Evolutionary conservation across 2,329 filamentous ascomycete genomes (phyloP), one percentile per base, ranked within the genome.

Genomic region (Neonectria coccinea): DNA sequence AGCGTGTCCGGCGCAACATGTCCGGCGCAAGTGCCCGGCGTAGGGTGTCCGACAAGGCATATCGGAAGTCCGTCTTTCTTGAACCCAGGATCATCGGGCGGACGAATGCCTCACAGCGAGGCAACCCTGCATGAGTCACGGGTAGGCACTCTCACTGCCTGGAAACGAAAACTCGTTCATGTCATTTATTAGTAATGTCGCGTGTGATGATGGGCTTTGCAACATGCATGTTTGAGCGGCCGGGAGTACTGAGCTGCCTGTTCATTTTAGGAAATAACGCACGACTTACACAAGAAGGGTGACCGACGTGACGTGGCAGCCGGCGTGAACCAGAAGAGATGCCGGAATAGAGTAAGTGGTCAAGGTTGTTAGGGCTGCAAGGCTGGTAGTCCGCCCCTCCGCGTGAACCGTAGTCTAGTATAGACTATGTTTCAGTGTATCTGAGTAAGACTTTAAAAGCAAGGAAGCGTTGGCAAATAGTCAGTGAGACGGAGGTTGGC

Each of bases 281-380:
- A 5, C 36, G 36, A 39, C 36, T 39, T 39, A 39, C 8, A 39
- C 36, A 16, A 39, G 29, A 47, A 29, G 29, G 9, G 9, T 9
- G n/a, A 47, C 11, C 54, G 41, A 56, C 54, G 42, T 29, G 5
- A 25, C 25, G 25, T 44, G 54, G 9, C 16, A 59, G 56, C 47
- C 51, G 56, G 45, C 16, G 27, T 59, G 56, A 52, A 41, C 41
- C 27, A 33, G 31, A 12, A 12, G 25, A 14, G 16, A 41, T 27
- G 36, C 7, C 16, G 14, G 36, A 45, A 44, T 42, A 39, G 36
- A n/a, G 12, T n/a, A n/a, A n/a, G 6, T n/a, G 14, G 14, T 36
- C 25, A 25, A 25, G 25, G 25, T 25, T 1, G 5, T 25, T 6
- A 25, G 5, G 25, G 25, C 22, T 5, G 22, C 22, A 25, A 4